These are phyloP conservation scores for Didymella pomorum DNA, from an alignment of 2,329 filamentous ascomycete genomes.

Conservation along the genomic window DNA sequence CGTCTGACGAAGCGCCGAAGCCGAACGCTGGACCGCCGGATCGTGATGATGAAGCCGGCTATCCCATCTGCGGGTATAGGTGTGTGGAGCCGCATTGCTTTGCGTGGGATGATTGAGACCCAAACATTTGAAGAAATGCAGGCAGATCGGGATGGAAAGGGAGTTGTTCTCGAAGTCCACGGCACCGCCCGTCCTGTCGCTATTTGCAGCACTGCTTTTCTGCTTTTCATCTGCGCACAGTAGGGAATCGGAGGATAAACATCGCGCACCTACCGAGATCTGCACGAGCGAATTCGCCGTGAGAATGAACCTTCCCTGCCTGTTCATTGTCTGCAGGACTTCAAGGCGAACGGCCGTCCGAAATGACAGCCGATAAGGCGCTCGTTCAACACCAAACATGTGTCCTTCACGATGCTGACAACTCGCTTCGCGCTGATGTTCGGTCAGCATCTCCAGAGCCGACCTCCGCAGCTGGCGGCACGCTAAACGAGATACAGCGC, in stretches of 20 bases:
- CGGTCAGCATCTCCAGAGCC: neutral
- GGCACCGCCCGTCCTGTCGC: neutral
- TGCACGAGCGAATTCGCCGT: neutral
- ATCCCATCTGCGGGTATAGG: neutral
- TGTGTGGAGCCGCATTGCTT: neutral
- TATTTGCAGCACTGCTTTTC: neutral
- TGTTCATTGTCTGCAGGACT: neutral
- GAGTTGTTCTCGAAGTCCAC: neutral
- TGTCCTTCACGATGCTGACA: slow-evolving; percentile 5
- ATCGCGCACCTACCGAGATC: neutral
- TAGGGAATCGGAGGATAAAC: slow-evolving; percentile 2
- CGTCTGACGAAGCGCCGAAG: neutral
- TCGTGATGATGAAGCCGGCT: neutral
- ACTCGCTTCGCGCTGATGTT: neutral
- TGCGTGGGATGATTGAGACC: neutral
- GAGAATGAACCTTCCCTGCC: neutral
- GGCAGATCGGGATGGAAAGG: neutral
- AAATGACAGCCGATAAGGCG: neutral
- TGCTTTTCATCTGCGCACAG: neutral
- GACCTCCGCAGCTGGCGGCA: slow-evolving; percentile 4
- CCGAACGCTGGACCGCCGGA: neutral
- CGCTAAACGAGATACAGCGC: slow-evolving; percentile 15
- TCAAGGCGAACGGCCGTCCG: neutral
- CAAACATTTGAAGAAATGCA: neutral
- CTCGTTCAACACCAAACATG: neutral